phyloP scores from a whole-genome alignment of 2,329 filamentous ascomycete species.

The Xylariaceae sp. region DNA sequence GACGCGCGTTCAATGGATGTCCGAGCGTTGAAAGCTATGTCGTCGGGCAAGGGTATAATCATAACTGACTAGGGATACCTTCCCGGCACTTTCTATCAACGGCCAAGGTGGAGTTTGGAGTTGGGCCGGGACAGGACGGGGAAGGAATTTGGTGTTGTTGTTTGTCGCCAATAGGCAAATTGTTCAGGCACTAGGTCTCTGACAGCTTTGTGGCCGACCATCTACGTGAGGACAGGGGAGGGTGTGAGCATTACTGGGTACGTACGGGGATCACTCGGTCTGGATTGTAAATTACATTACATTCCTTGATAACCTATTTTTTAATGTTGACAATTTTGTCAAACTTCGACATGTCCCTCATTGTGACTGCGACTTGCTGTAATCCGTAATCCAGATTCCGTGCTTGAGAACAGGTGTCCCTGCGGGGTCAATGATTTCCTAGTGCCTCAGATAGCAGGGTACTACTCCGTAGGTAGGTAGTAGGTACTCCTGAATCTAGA shows the following conservation, averaged over 20 bases:
- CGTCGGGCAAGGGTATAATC: conserved; percentile 9
- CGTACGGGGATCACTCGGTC: conserved; percentile 8
- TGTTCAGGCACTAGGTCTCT: background rate
- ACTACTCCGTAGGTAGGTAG: too few species aligned
- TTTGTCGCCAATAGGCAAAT: conserved; percentile 1
- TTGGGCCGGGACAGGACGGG: background rate
- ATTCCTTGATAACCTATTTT: conserved; percentile 5
- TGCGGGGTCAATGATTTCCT: background rate
- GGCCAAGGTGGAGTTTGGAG: background rate
- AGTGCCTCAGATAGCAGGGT: too few species aligned
- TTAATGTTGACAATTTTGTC: background rate
- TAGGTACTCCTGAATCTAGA: too few species aligned
- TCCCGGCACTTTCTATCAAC: background rate
- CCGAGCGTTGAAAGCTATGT: conserved; percentile 15
- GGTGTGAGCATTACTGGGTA: conserved; percentile 2
- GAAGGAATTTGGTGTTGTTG: conserved; percentile 1
- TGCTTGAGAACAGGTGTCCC: background rate
- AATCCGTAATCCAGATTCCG: background rate
- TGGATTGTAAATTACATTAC: conserved; percentile 12
- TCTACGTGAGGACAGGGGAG: conserved; percentile 3
- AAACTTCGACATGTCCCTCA: background rate
- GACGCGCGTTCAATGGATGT: conserved; percentile 20
- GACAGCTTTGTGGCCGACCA: conserved; percentile 2
- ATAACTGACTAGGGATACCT: conserved; percentile 11
- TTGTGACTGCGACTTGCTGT: background rate